Conservation (phyloP, 2,329 filamentous ascomycete species). For the Chaetomiaceae sp. region DNA sequence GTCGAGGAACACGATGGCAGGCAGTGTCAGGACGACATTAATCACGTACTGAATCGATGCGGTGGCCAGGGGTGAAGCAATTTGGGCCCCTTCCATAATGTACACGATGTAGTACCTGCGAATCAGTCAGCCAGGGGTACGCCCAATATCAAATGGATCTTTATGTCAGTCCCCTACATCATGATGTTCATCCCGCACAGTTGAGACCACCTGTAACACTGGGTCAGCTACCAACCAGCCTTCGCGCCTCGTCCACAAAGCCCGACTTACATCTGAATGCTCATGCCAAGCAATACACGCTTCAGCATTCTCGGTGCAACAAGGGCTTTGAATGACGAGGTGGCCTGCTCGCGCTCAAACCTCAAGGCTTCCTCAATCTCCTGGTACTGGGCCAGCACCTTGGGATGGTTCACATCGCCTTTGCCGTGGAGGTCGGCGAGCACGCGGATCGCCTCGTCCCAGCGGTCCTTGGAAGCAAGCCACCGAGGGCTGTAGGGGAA, state of each 20-base stretch:
- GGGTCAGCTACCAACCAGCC: not conserved
- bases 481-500: slow-evolving; percentile 64
- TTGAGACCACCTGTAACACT: slow-evolving; percentile 51
- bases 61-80: slow-evolving; percentile 53
- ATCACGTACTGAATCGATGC: slow-evolving; percentile 61
- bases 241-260: no score
- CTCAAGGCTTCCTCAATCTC: slow-evolving; percentile 54
- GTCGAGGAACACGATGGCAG: slow-evolving; percentile 57
- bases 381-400: slow-evolving; percentile 58
- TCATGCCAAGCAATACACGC: slow-evolving; percentile 46
- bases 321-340: slow-evolving; percentile 46
- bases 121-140: not conserved
- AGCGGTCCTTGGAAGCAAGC: slow-evolving; percentile 63
- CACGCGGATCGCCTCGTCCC: slow-evolving; percentile 58
- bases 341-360: slow-evolving; percentile 49
- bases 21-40: slow-evolving; percentile 55
- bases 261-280: slow-evolving; percentile 20
- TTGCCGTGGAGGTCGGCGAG: slow-evolving; percentile 55
- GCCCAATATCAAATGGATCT: not conserved
- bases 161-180: no score
- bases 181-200: slow-evolving; percentile 57
- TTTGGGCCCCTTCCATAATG: slow-evolving; percentile 54
- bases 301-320: slow-evolving; percentile 48
- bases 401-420: slow-evolving; percentile 51
- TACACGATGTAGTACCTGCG: slow-evolving; percentile 50